Base-by-base conservation (phyloP, 2,329 filamentous ascomycete species). In the Dendryphion nanum region DNA sequence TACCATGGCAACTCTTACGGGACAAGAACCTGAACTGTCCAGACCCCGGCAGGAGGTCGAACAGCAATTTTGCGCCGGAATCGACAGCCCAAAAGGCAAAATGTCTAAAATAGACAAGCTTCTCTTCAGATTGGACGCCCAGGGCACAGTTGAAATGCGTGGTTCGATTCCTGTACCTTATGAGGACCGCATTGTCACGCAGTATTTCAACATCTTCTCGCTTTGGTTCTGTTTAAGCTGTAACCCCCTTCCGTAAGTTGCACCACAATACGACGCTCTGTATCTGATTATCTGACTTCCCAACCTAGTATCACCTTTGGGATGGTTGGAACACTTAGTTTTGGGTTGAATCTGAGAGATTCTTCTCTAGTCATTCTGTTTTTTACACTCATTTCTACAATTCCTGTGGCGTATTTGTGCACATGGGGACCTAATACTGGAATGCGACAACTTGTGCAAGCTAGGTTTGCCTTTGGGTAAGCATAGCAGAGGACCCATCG, bases 361-460 rank as follows among this genome's bases (percentile, higher is more conserved):
- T 72, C 74, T 13, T 61, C 77, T 2, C 66, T 84, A 10, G 67
- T 83, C 20, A 83, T 84, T 32, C 56, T 84, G 31, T 84, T 84
- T 66, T 83, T 84, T 60, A 75, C 72, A 8, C 58, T 83, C 14
- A 47, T 82, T 18, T 76, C 75, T 1, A 75, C 75, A 0, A 42
- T 74, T 5, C 66, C 75, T 0, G 75, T 79, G 1, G 79, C 77
- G 3, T 81, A 76, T 49, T 64, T 83, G 18, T 73, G 73, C 29
- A 80, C 75, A 0, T 61, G 81, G 35, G 79, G 80, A 0, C 77
- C 80, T 4, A 76, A 75, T 59, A 82, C 79, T 7, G 81, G 80
- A 29, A 76, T 84, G 72, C 72, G 81, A 13, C 80, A 83, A 59
- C 81, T 84, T 72, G 74, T 84, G 6, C 78, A 81, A 48, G 80